These are phyloP conservation scores for Hanseniaspora singularis DNA, from an alignment of 805 yeast genomes.

Conservation along the genomic window DNA sequence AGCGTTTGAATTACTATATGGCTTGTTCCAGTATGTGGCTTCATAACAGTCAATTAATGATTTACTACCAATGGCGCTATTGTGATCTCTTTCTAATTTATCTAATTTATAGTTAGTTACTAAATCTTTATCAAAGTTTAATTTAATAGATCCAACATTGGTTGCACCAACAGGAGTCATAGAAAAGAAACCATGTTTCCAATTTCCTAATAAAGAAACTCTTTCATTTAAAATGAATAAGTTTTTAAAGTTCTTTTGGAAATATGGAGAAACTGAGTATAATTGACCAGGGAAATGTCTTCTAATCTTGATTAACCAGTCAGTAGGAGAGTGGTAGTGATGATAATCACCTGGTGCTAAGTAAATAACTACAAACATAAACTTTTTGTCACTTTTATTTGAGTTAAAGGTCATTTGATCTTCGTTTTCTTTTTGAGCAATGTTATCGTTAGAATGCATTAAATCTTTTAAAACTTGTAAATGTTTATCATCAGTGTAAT, in stretches of 20 bases:
- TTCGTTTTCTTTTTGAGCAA: constrained; percentile 10
- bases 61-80: too few relatives aligned
- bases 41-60: constrained; percentile 59
- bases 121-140: constrained; percentile 83
- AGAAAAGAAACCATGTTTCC: constrained; percentile 94
- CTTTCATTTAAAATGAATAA: constrained; percentile 87
- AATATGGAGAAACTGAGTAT: constrained; percentile 91
- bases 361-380: constrained; percentile 83
- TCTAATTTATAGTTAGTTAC: constrained; percentile 59
- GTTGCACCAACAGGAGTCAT: constrained; percentile 99
- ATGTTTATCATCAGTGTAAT: constrained; percentile 24
- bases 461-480: constrained; percentile 32
- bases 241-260: constrained; percentile 76
- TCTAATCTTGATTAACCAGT: constrained; percentile 89
- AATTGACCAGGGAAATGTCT: constrained; percentile 94
- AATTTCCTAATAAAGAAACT: constrained; percentile 85
- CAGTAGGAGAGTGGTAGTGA: constrained; percentile 88
- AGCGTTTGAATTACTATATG: constrained; percentile 37
- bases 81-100: constrained; percentile 11
- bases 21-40: constrained; percentile 62
- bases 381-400: constrained; percentile 36
- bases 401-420: too few relatives aligned
- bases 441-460: constrained; percentile 20
- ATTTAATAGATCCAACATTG: constrained; percentile 87
- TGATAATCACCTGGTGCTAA: constrained; percentile 98